Conservation (phyloP, 78 protist species). For the Bodo saltans region DNA sequence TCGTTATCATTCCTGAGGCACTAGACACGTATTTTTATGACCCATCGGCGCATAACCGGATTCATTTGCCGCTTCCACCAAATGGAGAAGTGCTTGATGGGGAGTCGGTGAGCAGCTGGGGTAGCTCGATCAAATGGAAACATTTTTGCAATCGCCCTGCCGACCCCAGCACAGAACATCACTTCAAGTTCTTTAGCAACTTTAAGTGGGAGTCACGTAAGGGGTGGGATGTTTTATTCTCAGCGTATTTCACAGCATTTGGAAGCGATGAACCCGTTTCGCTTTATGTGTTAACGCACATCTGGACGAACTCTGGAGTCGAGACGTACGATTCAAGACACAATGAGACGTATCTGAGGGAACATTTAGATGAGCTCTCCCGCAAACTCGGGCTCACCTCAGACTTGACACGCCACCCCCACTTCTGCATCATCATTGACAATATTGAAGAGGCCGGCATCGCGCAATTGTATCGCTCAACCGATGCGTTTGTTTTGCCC, state of each 20-base stretch:
- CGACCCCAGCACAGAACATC: too few relatives aligned
- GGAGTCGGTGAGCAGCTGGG: too few relatives aligned
- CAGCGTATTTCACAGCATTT: constrained; percentile 28
- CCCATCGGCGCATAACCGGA: not conserved
- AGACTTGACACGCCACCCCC: too few relatives aligned
- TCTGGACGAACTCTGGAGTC: too few relatives aligned
- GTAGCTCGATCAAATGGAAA: not conserved
- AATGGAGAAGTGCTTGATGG: too few relatives aligned
- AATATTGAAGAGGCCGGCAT: constrained; percentile 24
- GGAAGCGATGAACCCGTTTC: too few relatives aligned
- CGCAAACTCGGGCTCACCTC: too few relatives aligned
- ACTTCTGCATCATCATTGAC: too few relatives aligned
- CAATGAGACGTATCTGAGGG: too few relatives aligned
- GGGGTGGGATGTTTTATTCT: constrained; percentile 31
- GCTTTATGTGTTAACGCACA: too few relatives aligned
- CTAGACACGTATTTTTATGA: constrained; percentile 9
- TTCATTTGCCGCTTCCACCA: not conserved
- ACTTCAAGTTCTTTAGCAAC: constrained; percentile 30
- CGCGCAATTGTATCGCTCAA: not conserved
- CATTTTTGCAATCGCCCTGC: not conserved
- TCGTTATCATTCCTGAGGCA: constrained; percentile 5
- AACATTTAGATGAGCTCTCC: too few relatives aligned
- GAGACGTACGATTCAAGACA: too few relatives aligned
- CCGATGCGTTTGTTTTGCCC: not conserved
- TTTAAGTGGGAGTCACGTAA: constrained; percentile 48